These are phyloP conservation scores for Annulohypoxylon truncatum DNA, from an alignment of 2,329 filamentous ascomycete species.

Conservation along the genomic window DNA sequence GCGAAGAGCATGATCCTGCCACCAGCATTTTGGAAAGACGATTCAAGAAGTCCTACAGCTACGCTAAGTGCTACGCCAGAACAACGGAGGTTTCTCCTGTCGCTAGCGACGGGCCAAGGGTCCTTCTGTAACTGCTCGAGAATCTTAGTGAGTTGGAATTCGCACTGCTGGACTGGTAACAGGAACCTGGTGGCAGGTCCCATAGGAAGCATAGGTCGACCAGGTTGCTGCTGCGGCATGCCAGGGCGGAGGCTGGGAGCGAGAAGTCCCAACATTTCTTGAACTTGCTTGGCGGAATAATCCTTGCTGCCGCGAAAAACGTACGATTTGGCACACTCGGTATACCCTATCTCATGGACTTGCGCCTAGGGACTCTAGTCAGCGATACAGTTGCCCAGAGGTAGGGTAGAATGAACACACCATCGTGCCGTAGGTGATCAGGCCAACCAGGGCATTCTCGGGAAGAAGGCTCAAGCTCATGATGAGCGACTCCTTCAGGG, in stretches of 20 bases:
- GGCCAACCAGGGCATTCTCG: conserved; percentile 82
- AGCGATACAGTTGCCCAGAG: conserved; percentile 19
- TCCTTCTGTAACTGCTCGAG: conserved; percentile 96
- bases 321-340: conserved; percentile 97
- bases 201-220: conserved; percentile 77
- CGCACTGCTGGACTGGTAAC: conserved; percentile 92
- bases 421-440: conserved; percentile 95
- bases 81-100: conserved; percentile 89
- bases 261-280: conserved; percentile 94
- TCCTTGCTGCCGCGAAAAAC: conserved; percentile 99
- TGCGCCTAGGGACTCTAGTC: conserved; percentile 70
- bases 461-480: conserved; percentile 86
- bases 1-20: conserved; percentile 98
- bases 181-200: conserved; percentile 90
- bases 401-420: conserved; percentile 57
- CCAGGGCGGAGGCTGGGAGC: conserved; percentile 79
- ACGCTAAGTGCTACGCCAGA: conserved; percentile 97
- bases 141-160: conserved; percentile 96
- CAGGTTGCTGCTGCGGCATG: conserved; percentile 77
- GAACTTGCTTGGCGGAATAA: conserved; percentile 98
- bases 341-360: conserved; percentile 98
- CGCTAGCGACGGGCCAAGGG: conserved; percentile 95
- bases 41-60: conserved; percentile 90
- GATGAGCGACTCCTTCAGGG: conserved; percentile 86
- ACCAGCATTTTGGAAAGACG: conserved; percentile 94